Base-by-base conservation (phyloP, 2,329 filamentous ascomycete genomes). In the Sclerotinia spermophila region DNA sequence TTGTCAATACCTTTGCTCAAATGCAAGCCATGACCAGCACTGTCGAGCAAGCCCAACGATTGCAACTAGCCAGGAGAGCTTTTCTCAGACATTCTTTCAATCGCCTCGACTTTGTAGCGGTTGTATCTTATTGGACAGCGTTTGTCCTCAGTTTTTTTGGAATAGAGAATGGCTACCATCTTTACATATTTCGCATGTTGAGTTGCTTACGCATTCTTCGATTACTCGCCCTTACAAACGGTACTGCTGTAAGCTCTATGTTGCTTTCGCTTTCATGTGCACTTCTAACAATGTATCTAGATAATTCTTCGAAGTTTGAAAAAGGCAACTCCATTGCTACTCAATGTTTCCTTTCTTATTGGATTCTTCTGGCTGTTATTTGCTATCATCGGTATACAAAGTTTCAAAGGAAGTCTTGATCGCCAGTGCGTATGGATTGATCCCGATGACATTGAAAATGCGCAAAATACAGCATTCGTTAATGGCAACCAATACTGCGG, bases 361-460 rank as follows among this genome's bases (percentile, higher is more conserved):
- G 87, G 92, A 21, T 99, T 99, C 82, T 99, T 99, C 82, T 99
- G 96, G 96, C 86, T 99, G 56, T 83, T 98, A 17, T 99, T 99
- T 82, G 96, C 94, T 51, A 97, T 99, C 73, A 90, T 99, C 71
- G 96, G 96, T 8, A 92, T 99, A 33, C 96, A 99, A 80, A 97
- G 92, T 81, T 99, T 99, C 83, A 95, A 95, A 81, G 90, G 91
- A 13, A 95, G 92, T 79, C 81, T 95, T 35, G 88, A 87, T 75
- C 90, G 92, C 62, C 90, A 89, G 73, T 96, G 92, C 79, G 89
- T 93, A 42, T 96, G 92, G 92, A 81, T 91, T 66, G 90, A 93
- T 73, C 89, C 90, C 7, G 72, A 77, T 6, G 83, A 89, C 67
- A 89, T 82, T 77, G 83, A 81, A 74, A 90, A 84, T 65, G 42